These are phyloP conservation scores for Leishmania turanica DNA, from an alignment of 208 protist genomes.

Conservation along the genomic window DNA sequence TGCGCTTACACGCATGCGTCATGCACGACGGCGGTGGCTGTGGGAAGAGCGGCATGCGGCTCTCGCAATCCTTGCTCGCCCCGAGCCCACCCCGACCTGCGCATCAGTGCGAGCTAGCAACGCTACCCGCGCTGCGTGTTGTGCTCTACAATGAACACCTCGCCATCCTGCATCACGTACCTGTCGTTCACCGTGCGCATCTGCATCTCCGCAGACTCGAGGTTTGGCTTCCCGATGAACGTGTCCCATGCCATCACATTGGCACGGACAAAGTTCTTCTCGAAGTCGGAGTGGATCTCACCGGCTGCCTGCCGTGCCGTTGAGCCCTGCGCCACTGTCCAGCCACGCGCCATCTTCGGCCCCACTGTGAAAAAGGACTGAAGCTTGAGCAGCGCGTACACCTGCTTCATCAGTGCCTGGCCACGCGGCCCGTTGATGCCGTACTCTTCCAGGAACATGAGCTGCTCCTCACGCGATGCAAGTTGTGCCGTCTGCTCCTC, in stretches of 20 bases:
- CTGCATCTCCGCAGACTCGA: conserved; percentile 78
- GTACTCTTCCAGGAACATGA: conserved; percentile 81
- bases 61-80: neutral
- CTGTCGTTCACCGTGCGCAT: conserved; percentile 63
- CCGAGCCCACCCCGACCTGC: neutral
- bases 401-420: conserved; percentile 64
- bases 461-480: conserved; percentile 61
- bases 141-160: conserved; percentile 88
- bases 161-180: conserved; percentile 84
- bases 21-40: neutral
- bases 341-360: conserved; percentile 82
- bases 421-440: conserved; percentile 68
- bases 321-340: conserved; percentile 51
- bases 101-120: neutral
- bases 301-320: conserved; percentile 72
- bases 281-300: conserved; percentile 89
- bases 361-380: conserved; percentile 92
- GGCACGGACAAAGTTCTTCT: conserved; percentile 68
- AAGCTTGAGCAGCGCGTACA: conserved; percentile 63
- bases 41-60: neutral
- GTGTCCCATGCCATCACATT: conserved; percentile 71
- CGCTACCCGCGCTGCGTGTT: conserved; percentile 27
- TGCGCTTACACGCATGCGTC: neutral
- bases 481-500: conserved; percentile 84
- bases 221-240: conserved; percentile 57